A percentile compares a stretch with the other conserved stretches of the same genome.
phyloP scores from a whole-genome alignment of 768 basidiomycete genomes.

The Tylopilus sp. region DNA sequence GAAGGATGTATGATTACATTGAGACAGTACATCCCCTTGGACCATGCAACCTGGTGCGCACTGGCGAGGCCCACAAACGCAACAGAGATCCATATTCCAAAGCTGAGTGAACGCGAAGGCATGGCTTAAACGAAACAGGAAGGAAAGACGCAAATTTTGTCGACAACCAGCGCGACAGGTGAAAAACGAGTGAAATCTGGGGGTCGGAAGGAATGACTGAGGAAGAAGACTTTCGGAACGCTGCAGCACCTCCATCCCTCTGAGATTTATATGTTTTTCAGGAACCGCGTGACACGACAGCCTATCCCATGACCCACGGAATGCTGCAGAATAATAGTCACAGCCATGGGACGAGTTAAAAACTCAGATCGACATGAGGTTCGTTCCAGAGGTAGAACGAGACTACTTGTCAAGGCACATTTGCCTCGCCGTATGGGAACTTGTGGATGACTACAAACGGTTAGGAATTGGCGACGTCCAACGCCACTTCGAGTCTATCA shows the following conservation, averaged over 20 bases:
- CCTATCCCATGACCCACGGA: too few relatives aligned
- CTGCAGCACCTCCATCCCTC: not conserved
- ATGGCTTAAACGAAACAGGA: constrained; percentile 1
- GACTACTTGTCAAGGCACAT: too few relatives aligned
- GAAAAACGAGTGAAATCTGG: not conserved
- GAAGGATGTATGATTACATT: constrained; percentile 4
- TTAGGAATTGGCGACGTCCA: too few relatives aligned
- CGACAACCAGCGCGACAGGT: too few relatives aligned
- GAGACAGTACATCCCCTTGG: not conserved
- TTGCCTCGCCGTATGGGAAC: too few relatives aligned
- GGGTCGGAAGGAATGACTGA: not conserved
- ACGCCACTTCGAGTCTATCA: too few relatives aligned
- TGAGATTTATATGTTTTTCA: constrained; percentile 6
- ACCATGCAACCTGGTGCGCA: constrained; percentile 1
- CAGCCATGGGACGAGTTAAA: too few relatives aligned
- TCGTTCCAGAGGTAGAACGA: too few relatives aligned
- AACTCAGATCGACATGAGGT: too few relatives aligned
- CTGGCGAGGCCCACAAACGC: constrained; percentile 9
- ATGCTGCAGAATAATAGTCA: too few relatives aligned
- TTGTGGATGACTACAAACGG: too few relatives aligned
- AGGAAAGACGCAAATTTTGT: not conserved
- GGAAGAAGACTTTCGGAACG: not conserved
- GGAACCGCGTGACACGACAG: too few relatives aligned
- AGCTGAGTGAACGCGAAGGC: not conserved
- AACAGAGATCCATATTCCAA: constrained; percentile 5